Conservation (phyloP, 2,329 filamentous ascomycete species). For the Teratosphaeria zuluensis region DNA sequence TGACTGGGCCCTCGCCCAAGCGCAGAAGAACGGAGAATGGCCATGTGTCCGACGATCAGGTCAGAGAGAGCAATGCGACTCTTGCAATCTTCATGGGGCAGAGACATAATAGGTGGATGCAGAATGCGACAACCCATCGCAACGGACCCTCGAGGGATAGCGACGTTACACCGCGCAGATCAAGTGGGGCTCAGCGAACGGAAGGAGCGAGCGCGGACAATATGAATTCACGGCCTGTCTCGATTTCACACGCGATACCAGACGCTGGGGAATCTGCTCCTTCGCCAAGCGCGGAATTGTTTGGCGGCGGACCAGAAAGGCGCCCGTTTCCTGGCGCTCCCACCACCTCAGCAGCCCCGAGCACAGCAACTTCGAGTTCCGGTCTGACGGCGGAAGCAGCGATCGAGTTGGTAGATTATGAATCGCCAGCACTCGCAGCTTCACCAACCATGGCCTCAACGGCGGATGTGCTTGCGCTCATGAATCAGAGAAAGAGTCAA, state of each 20-base stretch:
- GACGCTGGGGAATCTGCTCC: not conserved
- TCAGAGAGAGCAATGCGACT: constrained; percentile 11
- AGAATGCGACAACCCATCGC: not conserved
- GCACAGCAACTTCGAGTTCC: not conserved
- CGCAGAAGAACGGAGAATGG: constrained; percentile 4
- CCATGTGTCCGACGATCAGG: constrained; percentile 3
- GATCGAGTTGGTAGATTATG: constrained; percentile 3
- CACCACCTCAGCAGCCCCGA: not conserved
- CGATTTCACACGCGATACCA: not conserved
- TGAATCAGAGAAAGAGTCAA: not conserved
- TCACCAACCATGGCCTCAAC: not conserved
- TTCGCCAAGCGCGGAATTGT: not conserved
- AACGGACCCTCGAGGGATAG: not conserved
- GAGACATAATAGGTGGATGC: constrained; percentile 15
- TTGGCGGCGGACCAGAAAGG: not conserved
- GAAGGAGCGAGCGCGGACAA: not conserved
- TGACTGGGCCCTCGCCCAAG: constrained; percentile 7
- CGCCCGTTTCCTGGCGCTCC: not conserved
- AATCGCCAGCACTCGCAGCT: constrained; percentile 1
- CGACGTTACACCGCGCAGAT: not conserved
- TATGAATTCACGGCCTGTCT: not conserved
- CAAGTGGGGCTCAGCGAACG: not conserved
- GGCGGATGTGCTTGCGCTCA: not conserved
- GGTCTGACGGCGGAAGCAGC: not conserved
- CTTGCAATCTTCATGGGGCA: constrained; percentile 6